Base-by-base conservation (phyloP, 257 asterid genomes). In the Cordia subcordata region DNA sequence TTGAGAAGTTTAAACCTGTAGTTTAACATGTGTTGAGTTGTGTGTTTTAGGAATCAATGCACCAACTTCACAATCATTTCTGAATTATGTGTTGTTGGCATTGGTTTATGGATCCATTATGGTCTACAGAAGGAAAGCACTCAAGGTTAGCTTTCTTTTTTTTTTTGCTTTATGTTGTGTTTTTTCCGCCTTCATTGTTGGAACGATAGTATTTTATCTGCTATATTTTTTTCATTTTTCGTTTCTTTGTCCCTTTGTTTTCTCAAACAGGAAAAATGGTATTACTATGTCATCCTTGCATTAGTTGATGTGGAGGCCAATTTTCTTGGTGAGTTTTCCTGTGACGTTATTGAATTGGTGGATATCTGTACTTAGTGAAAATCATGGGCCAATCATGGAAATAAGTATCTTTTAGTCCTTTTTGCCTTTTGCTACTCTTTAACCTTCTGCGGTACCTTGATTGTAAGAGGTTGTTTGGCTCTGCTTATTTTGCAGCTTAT, bases 1-100 rank as follows among this genome's bases (percentile, higher is more conserved):
- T 42, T 58, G 39, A 21, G 8, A 32, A 13, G 27, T 23, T 49
- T 38, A 22, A 18, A 13, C 15, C 1, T 62, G n/a, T 16, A 32
- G 4, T 53, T 53, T 33, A 12, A 18, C n/a, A 40, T 55, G 14
- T 18, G 21, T 55, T 50, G 12, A 5, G 47, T 19, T 68, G 39
- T 69, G 37, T 71, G 35, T 68, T 10, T 15, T 65, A 93, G 99
- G 99, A 62, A 84, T 93, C 33, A 93, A 88, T 73, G 97, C 96
- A 67, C 95, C 99, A 35, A 93, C 99, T 38, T 88, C 99, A 40
- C 99, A 93, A 86, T 93, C 99, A 49, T 86, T 93, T 68, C 64
- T 93, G 55, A 93, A 93, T 74, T 93, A 93, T 76, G 83, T 81
- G 32, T 72, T 86, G n/a, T 77, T 93, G 86, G 91, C 94, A 17